Percentiles rank a stretch among this genome's conserved stretches.
phyloP scores from a whole-genome alignment of 1,139 yeast genomes.

The Eremothecium sinecaudum region DNA sequence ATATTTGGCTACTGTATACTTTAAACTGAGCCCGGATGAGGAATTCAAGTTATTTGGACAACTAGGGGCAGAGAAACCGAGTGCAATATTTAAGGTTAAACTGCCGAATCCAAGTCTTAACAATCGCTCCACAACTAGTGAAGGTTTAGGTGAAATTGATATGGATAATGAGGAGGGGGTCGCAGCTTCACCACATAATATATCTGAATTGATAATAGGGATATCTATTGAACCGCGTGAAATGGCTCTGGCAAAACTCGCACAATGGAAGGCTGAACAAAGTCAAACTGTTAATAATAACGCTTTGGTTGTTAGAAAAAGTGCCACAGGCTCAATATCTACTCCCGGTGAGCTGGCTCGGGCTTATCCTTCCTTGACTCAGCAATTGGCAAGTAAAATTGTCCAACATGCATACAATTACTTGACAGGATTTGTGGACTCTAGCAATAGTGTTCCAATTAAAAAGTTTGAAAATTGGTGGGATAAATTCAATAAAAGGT shows the following conservation, averaged over 20 bases:
- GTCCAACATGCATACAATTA: slow-evolving; percentile 89
- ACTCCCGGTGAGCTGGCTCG: slow-evolving; percentile 32
- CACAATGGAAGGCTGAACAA: slow-evolving; percentile 23
- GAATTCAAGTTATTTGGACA: slow-evolving; percentile 79
- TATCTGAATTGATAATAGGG: slow-evolving; percentile 53
- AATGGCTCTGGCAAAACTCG: slow-evolving; percentile 28
- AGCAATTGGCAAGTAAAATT: slow-evolving; percentile 66
- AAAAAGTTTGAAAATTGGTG: slow-evolving; percentile 93
- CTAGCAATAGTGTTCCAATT: slow-evolving; percentile 72
- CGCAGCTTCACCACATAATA: slow-evolving; percentile 16
- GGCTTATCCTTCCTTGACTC: slow-evolving; percentile 33
- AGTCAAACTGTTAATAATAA: slow-evolving; percentile 13
- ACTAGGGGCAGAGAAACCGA: slow-evolving; percentile 64
- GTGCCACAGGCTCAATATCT: slow-evolving; percentile 20
- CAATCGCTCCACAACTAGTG: slow-evolving; percentile 22
- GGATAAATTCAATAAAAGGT: slow-evolving; percentile 71
- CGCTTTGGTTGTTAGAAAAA: slow-evolving; percentile 29
- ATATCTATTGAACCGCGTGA: slow-evolving; percentile 72
- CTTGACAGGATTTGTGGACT: slow-evolving; percentile 73
- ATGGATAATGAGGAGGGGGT: slow-evolving; percentile 32
- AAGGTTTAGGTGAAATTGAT: slow-evolving; percentile 35
- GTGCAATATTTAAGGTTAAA: slow-evolving; percentile 80
- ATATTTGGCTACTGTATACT: slow-evolving; percentile 76
- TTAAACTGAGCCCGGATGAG: slow-evolving; percentile 60
- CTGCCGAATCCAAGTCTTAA: slow-evolving; percentile 29